phyloP scores from a whole-genome alignment of 2,329 filamentous ascomycete species.

The Stylonectria norvegica region DNA sequence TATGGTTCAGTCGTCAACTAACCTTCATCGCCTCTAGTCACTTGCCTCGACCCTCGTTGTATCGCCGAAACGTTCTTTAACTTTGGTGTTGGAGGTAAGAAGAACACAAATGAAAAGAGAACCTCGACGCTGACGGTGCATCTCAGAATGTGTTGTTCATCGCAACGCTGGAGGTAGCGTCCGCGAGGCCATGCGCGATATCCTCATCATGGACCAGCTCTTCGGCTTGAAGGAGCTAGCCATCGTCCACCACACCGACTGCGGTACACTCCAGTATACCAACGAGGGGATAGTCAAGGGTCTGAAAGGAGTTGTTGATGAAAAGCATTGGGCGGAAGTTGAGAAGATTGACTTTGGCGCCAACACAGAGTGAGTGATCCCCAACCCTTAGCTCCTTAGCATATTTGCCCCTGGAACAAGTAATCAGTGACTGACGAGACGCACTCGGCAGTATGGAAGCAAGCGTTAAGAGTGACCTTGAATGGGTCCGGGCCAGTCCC shows the following conservation, averaged over 20 bases:
- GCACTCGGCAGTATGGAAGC: constrained; percentile 1
- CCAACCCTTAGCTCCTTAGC: neutral
- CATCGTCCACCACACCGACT: constrained; percentile 10
- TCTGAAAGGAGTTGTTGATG: constrained; percentile 1
- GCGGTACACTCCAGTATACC: constrained; percentile 7
- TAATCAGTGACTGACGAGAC: neutral
- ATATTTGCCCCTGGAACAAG: too few species aligned
- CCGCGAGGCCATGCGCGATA: constrained; percentile 7
- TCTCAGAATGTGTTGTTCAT: constrained; percentile 4
- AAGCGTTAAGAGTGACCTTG: constrained; percentile 6
- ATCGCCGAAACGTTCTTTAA: constrained; percentile 6
- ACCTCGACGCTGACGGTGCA: neutral
- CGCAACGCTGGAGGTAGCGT: constrained; percentile 11
- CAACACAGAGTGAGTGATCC: constrained; percentile 6
- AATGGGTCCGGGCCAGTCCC: constrained; percentile 6
- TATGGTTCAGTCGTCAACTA: neutral
- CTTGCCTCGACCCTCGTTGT: constrained; percentile 8
- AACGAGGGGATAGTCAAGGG: constrained; percentile 2
- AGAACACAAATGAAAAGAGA: neutral
- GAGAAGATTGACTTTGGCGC: constrained; percentile 5
- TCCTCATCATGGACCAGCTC: constrained; percentile 5
- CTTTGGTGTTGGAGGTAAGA: constrained; percentile 5
- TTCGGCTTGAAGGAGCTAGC: constrained; percentile 7
- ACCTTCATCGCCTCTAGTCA: constrained; percentile 1
- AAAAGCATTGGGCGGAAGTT: constrained; percentile 3